Conservation (phyloP, 2,329 filamentous ascomycete species). For the Pseudofabraea citricarpa region DNA sequence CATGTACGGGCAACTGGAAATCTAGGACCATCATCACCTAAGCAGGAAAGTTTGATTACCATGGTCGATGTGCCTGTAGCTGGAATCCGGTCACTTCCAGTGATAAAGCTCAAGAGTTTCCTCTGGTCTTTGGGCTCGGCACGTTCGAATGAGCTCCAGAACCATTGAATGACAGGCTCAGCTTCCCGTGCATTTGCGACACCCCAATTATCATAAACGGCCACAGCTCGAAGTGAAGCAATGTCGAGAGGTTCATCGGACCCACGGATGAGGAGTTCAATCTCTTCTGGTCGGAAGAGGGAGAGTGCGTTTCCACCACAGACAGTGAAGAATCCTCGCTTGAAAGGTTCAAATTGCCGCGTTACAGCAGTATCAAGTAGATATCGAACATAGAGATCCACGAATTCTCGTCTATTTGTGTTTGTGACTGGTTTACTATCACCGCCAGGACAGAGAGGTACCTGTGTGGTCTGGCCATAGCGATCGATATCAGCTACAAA, state of each 20-base stretch:
- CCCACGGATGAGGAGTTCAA: constrained; percentile 80
- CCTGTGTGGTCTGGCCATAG: constrained; percentile 62
- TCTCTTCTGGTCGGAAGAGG: constrained; percentile 85
- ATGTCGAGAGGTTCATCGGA: constrained; percentile 83
- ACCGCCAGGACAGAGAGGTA: constrained; percentile 71
- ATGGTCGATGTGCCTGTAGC: constrained; percentile 81
- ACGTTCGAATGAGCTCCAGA: constrained; percentile 76
- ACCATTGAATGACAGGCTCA: constrained; percentile 74
- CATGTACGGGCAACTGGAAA: constrained; percentile 87
- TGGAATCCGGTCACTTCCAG: constrained; percentile 84
- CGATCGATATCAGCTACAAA: constrained; percentile 75
- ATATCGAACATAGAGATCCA: constrained; percentile 78
- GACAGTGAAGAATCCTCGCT: constrained; percentile 87
- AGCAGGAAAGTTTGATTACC: constrained; percentile 68
- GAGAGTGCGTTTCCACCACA: constrained; percentile 84
- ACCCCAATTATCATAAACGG: constrained; percentile 78
- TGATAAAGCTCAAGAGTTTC: constrained; percentile 79
- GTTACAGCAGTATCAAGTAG: constrained; percentile 72
- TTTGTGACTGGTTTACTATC: constrained; percentile 77
- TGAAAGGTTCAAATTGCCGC: constrained; percentile 89
- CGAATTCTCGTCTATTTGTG: constrained; percentile 76
- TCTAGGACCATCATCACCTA: constrained; percentile 68
- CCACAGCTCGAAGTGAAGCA: constrained; percentile 67
- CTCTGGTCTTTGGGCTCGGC: constrained; percentile 66
- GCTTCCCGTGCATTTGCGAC: constrained; percentile 46